Percentiles rank a stretch among this genome's conserved stretches.
These are phyloP conservation scores for Globisporangium spinosum DNA, from an alignment of 352 stramenopile genomes.

Conservation along the genomic window DNA sequence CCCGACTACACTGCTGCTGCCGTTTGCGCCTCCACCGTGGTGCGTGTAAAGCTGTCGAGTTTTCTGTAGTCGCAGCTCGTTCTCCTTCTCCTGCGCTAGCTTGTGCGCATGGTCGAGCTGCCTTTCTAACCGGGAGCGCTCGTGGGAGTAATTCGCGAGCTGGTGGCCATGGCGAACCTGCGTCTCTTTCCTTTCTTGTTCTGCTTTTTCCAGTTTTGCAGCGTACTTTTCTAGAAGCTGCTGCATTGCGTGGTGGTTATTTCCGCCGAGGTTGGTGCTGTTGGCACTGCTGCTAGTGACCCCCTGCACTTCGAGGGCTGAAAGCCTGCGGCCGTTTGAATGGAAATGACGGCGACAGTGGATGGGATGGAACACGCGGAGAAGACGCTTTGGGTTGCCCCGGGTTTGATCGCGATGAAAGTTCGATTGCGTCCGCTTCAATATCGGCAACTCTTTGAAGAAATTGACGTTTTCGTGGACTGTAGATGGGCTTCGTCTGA, in stretches of 20 bases:
- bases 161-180: conserved; percentile 51
- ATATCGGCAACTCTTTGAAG: neutral
- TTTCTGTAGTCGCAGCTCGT: conserved; percentile 50
- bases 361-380: neutral
- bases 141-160: conserved; percentile 62
- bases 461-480: neutral
- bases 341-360: conserved; percentile 1
- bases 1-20: neutral
- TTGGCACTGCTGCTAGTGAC: neutral
- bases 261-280: conserved; percentile 1
- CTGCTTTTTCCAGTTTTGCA: conserved; percentile 34
- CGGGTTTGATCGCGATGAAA: too few species aligned
- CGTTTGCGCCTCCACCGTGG: neutral
- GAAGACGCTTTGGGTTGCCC: neutral
- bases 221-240: conserved; percentile 27
- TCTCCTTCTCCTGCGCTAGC: conserved; percentile 51
- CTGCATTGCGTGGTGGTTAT: conserved; percentile 5
- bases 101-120: conserved; percentile 55
- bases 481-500: neutral
- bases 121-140: conserved; percentile 61
- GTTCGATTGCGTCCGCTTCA: neutral
- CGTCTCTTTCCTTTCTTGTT: conserved; percentile 50
- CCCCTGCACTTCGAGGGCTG: conserved; percentile 1
- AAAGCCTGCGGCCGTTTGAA: neutral
- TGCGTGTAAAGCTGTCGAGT: conserved; percentile 46